A percentile compares a stretch with the other conserved stretches of the same genome.
Evolutionary conservation across 2,329 filamentous ascomycete genomes (phyloP).

Genomic region (Aspergillus japonicus): DNA sequence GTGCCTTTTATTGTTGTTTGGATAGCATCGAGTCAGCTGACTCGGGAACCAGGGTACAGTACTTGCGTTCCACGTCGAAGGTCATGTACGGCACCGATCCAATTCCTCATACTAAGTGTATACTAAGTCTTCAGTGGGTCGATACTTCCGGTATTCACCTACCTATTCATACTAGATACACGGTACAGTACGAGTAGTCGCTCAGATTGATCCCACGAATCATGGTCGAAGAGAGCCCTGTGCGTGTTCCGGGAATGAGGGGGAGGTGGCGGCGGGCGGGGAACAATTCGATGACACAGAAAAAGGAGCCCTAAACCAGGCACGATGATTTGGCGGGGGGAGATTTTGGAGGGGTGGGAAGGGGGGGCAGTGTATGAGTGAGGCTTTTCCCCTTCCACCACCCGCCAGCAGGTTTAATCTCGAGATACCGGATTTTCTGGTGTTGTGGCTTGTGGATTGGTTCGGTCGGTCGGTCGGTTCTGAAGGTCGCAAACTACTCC

Average conservation of each 20-base stretch:
- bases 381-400: slow-evolving; percentile 1
- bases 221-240: slow-evolving; percentile 6
- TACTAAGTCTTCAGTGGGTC: slow-evolving; percentile 15
- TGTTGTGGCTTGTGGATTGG: not conserved
- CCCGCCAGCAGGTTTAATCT: not conserved
- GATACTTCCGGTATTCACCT: slow-evolving; percentile 9
- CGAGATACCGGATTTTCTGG: not conserved
- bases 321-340: slow-evolving; percentile 11
- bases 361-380: not conserved
- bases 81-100: not conserved
- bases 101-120: slow-evolving; percentile 15
- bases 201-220: slow-evolving; percentile 2
- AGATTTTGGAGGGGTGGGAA: not conserved
- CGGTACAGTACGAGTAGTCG: not conserved
- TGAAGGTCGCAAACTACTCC: no score
- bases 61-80: not conserved
- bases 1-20: not conserved
- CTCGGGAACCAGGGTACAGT: slow-evolving; percentile 2
- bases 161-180: not conserved
- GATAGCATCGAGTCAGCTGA: slow-evolving; percentile 5
- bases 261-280: slow-evolving; percentile 8
- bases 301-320: not conserved
- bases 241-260: slow-evolving; percentile 2
- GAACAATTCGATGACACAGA: not conserved
- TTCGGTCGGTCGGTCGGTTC: not conserved